These are phyloP conservation scores for Acacia confusa DNA, from an alignment of 306 rosid genomes.

Conservation along the genomic window DNA sequence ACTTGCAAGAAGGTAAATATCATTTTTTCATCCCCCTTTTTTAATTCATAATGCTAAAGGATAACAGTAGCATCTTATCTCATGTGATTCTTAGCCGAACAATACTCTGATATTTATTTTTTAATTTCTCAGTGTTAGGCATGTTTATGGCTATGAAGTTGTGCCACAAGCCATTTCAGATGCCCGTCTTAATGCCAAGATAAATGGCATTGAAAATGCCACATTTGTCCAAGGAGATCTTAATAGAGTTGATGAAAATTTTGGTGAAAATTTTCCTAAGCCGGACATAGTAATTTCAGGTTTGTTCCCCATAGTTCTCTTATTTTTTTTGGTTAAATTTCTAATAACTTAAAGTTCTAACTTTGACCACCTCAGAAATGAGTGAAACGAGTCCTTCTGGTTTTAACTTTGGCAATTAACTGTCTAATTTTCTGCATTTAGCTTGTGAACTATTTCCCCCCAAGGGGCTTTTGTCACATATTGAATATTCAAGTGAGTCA, in stretches of 20 bases:
- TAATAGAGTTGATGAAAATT: constrained; percentile 82
- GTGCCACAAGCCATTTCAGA: constrained; percentile 86
- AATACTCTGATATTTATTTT: constrained; percentile 4
- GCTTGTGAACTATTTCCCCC: not conserved
- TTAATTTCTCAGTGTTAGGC: constrained; percentile 58
- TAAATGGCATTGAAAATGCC: constrained; percentile 79
- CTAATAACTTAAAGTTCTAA: not conserved
- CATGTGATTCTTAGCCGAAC: not conserved
- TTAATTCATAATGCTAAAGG: constrained; percentile 15
- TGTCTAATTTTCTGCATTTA: not conserved
- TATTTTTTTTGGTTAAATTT: not conserved
- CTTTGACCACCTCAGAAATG: not conserved
- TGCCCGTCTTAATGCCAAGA: constrained; percentile 75
- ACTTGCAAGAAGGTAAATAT: constrained; percentile 76
- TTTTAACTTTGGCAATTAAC: not conserved
- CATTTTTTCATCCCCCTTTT: constrained; percentile 16
- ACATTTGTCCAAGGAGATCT: constrained; percentile 94
- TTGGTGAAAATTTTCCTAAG: constrained; percentile 82
- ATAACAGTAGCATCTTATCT: constrained; percentile 13
- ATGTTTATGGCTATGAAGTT: constrained; percentile 92
- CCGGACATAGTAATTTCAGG: constrained; percentile 94
- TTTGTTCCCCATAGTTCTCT: constrained; percentile 29
- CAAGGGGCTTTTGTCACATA: not conserved
- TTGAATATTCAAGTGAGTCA: not conserved
- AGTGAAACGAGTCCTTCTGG: not conserved